A percentile compares a stretch with the other conserved stretches of the same genome.
phyloP scores from a whole-genome alignment of 352 stramenopile species.

The Blastocystis sp. region DNA sequence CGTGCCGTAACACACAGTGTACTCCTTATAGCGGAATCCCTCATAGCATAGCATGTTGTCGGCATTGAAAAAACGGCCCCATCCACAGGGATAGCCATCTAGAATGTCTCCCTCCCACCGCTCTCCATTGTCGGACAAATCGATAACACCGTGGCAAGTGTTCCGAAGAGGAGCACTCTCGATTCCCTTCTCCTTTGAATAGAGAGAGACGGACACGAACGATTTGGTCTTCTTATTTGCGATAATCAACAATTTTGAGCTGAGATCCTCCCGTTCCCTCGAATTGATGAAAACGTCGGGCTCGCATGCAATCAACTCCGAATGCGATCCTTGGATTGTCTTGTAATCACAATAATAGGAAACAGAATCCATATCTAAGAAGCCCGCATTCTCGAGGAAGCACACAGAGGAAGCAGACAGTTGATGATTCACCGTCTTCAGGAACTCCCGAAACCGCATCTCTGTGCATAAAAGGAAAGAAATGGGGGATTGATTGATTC shows the following conservation, averaged over 20 bases:
- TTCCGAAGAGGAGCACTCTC: neutral
- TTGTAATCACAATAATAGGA: neutral
- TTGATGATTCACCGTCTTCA: neutral
- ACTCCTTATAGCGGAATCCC: constrained; percentile 25
- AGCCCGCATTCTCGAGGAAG: neutral
- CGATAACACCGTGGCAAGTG: neutral
- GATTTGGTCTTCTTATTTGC: neutral
- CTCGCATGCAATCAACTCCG: neutral
- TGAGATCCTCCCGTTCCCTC: neutral
- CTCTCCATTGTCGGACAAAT: constrained; percentile 2
- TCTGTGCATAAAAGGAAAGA: neutral
- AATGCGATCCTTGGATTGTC: neutral
- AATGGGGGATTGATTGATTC: too few species aligned
- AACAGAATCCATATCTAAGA: neutral
- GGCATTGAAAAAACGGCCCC: constrained; percentile 27
- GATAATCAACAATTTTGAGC: neutral
- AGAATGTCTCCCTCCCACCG: constrained; percentile 33
- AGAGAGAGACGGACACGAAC: neutral
- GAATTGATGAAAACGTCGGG: neutral
- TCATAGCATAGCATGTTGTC: neutral
- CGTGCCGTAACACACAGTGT: constrained; percentile 57
- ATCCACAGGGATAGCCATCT: constrained; percentile 36
- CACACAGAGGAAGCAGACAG: neutral
- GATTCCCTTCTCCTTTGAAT: neutral
- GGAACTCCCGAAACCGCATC: neutral